phyloP scores from a whole-genome alignment of 768 basidiomycete genomes.

The Fomitopsis serialis region DNA sequence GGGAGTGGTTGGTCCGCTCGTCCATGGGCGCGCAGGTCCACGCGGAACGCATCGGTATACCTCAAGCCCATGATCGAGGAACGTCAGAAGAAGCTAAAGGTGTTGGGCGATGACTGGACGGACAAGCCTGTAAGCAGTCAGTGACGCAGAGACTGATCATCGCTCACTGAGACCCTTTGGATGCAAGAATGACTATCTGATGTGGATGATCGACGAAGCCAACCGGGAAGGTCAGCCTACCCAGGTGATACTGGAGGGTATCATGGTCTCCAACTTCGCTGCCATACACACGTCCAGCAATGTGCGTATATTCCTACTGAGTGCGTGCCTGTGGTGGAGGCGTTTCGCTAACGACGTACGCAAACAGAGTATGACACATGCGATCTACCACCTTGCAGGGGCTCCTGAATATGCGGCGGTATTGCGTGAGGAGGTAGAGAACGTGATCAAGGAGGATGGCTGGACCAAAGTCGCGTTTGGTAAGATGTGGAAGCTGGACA shows the following conservation, averaged over 20 bases:
- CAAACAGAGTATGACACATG: slow-evolving; percentile 22
- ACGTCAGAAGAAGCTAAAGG: slow-evolving; percentile 14
- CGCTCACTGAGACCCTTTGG: neutral
- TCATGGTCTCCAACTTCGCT: slow-evolving; percentile 30
- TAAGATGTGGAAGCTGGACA: slow-evolving; percentile 29
- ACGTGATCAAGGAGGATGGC: slow-evolving; percentile 21
- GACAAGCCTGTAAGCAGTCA: slow-evolving; percentile 19
- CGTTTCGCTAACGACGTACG: neutral
- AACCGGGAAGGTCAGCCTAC: slow-evolving; percentile 25
- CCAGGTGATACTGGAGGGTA: slow-evolving; percentile 23
- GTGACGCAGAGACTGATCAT: neutral
- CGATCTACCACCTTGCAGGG: slow-evolving; percentile 25
- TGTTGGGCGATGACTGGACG: slow-evolving; percentile 16
- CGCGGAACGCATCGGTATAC: slow-evolving; percentile 7
- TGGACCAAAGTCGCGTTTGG: slow-evolving; percentile 26
- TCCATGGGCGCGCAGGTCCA: neutral
- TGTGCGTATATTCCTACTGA: slow-evolving; percentile 9
- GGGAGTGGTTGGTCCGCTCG: slow-evolving; percentile 22
- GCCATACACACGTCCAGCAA: slow-evolving; percentile 28
- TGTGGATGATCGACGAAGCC: slow-evolving; percentile 39
- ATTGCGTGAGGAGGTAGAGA: slow-evolving; percentile 28
- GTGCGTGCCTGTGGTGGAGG: neutral
- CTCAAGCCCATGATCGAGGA: slow-evolving; percentile 18
- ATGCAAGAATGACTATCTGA: slow-evolving; percentile 37
- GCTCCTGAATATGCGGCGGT: slow-evolving; percentile 20